phyloP scores from a whole-genome alignment of 768 basidiomycete genomes.

The Chalciporus chontae region DNA sequence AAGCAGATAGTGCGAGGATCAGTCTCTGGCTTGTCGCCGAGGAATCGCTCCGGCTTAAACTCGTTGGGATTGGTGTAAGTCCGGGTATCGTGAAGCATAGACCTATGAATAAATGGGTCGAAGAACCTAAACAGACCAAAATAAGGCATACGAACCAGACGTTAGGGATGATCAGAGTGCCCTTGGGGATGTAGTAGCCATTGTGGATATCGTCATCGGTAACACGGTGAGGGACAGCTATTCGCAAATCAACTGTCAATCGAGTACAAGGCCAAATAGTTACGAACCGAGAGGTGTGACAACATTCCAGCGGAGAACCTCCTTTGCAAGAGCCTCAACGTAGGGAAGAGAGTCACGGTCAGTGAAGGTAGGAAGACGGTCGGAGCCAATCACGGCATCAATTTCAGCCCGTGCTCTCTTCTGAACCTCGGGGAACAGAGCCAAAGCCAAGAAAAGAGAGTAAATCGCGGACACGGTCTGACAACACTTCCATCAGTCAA shows the following conservation, averaged over 20 bases:
- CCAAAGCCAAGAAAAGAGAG: conserved; percentile 60
- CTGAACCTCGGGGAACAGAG: conserved; percentile 51
- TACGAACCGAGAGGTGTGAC: conserved; percentile 38
- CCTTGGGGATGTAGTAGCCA: conserved; percentile 59
- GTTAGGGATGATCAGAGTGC: conserved; percentile 25
- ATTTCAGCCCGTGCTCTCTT: conserved; percentile 63
- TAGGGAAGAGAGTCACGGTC: conserved; percentile 60
- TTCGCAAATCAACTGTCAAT: conserved; percentile 29
- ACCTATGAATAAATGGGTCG: conserved; percentile 13
- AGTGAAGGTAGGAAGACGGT: conserved; percentile 56
- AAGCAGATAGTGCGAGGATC: conserved; percentile 64
- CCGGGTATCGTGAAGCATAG: conserved; percentile 30
- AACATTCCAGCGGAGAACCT: conserved; percentile 46
- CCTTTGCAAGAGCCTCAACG: conserved; percentile 55
- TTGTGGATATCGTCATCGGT: conserved; percentile 61
- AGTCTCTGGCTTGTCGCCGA: conserved; percentile 41
- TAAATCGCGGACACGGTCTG: conserved; percentile 63
- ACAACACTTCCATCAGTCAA: conserved; percentile 5
- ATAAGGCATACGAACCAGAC: conserved; percentile 12
- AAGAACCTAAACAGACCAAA: conserved; percentile 1
- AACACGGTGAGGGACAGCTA: conserved; percentile 44
- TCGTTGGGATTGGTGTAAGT: conserved; percentile 50
- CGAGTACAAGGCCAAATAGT: conserved; percentile 14
- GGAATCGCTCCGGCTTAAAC: conserved; percentile 62
- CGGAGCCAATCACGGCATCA: conserved; percentile 54